Evolutionary conservation across 2,329 filamentous ascomycete genomes (phyloP), one percentile per base, ranked within the genome.

Genomic region (Metarhizium rileyi): DNA sequence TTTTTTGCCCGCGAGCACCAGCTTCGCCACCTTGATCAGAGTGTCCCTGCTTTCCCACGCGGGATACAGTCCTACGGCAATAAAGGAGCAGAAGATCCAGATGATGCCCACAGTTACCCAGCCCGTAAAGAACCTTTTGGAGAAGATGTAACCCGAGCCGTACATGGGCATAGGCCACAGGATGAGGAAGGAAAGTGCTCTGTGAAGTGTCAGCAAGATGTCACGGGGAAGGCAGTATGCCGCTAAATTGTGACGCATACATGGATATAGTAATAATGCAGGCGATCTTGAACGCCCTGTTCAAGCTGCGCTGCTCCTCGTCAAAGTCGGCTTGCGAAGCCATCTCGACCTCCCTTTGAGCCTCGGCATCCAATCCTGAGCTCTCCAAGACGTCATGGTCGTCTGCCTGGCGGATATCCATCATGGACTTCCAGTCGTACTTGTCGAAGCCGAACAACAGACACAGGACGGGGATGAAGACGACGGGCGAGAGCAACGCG

Each of bases 91-190:
- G 60, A 87, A 86, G 49, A 89, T 69, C 86, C 86, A 90, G 2
- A 86, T 66, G 27, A 90, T 84, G 1, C 82, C 83, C 1, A 86
- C 78, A 2, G 78, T 71, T 8, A 87, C 77, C 84, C 84, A 88
- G 9, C 84, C 84, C 0, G 83, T 85, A 63, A 89, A 90, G 70
- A 89, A 90, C 1, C 54, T 26, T 45, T 66, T 66, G 16, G 63
- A 65, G 35, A 68, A 68, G 48, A 95, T 77, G 63, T 95, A 95
- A 1, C 78, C 78, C 0, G 76, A 76, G 10, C 88, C 90, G 61
- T 93, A 95, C 81, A 95, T 83, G 1, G 90, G 90, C 77, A 95
- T 91, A 0, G 90, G 90, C 89, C 90, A 95, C 16, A 95, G 76
- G 2, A 95, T 74, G 0, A 95, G 71, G 50, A 95, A 72, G 0